Evolutionary conservation across 257 asterid species (phyloP).

Genomic region (Forsythia viridissima): DNA sequence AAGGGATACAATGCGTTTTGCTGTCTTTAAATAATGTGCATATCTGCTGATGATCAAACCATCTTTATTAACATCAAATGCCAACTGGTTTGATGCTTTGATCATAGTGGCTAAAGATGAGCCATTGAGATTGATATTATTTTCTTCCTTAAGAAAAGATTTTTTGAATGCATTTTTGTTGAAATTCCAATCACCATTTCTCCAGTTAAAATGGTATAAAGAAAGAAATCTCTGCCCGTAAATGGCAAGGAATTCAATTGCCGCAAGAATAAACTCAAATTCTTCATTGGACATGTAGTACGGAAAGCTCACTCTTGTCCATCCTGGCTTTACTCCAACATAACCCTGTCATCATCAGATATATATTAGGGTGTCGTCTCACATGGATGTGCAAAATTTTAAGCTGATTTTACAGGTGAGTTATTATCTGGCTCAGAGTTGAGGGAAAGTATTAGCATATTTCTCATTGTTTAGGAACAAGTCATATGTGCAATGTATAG

Average conservation of each 20-base stretch:
- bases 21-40: slow-evolving; percentile 48
- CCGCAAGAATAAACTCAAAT: slow-evolving; percentile 54
- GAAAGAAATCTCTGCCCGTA: slow-evolving; percentile 67
- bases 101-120: slow-evolving; percentile 22
- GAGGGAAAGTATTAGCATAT: too few relatives aligned
- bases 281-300: slow-evolving; percentile 70
- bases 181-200: slow-evolving; percentile 64
- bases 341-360: slow-evolving; percentile 45
- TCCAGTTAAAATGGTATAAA: slow-evolving; percentile 56
- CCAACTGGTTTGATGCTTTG: slow-evolving; percentile 22
- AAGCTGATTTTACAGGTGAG: too few relatives aligned
- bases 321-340: slow-evolving; percentile 67
- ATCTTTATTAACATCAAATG: slow-evolving; percentile 6
- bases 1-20: slow-evolving; percentile 40
- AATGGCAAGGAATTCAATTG: slow-evolving; percentile 54
- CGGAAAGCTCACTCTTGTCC: slow-evolving; percentile 80
- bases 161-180: slow-evolving; percentile 24
- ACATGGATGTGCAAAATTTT: too few relatives aligned
- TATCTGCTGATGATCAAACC: slow-evolving; percentile 24
- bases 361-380: too few relatives aligned
- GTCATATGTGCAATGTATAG: too few relatives aligned
- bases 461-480: too few relatives aligned
- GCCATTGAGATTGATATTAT: slow-evolving; percentile 1
- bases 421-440: too few relatives aligned
- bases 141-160: slow-evolving; percentile 1